phyloP scores from a whole-genome alignment of 495 filamentous ascomycete genomes.

The Aspergillus homomorphus region DNA sequence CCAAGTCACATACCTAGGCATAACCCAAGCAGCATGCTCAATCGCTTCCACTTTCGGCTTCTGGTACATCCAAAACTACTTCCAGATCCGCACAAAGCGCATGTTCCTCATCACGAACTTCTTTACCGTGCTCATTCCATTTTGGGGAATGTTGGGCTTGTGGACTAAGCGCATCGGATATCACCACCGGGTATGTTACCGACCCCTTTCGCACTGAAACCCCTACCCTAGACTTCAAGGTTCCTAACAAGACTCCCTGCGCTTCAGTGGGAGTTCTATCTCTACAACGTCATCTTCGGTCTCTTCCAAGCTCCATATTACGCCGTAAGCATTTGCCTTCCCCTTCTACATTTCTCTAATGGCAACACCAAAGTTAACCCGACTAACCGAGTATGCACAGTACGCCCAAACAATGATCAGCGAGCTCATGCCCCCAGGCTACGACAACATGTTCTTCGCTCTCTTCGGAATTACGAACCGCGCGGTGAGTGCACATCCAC shows the following conservation, averaged over 20 bases:
- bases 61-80: conserved; percentile 51
- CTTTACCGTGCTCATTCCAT: conserved; percentile 47
- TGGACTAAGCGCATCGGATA: conserved; percentile 48
- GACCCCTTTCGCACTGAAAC: too few species aligned
- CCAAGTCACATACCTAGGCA: conserved; percentile 48
- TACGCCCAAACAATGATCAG: conserved; percentile 55
- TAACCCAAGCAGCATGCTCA: conserved; percentile 43
- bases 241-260: conserved; percentile 5
- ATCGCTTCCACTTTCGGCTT: conserved; percentile 48
- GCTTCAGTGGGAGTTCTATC: conserved; percentile 48
- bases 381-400: conserved; percentile 9
- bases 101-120: conserved; percentile 52
- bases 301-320: conserved; percentile 53
- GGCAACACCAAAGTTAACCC: too few species aligned
- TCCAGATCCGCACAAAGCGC: conserved; percentile 44
- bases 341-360: not conserved
- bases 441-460: conserved; percentile 54
- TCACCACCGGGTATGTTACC: conserved; percentile 39
- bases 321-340: conserved; percentile 27
- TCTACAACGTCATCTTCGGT: conserved; percentile 50
- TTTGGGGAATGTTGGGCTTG: conserved; percentile 51
- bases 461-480: conserved; percentile 52
- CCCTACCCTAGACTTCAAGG: not conserved
- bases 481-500: conserved; percentile 31
- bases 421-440: conserved; percentile 48